Conservation (phyloP, 371 early-diverging fungal species). For the Actinomortierella ambigua region DNA sequence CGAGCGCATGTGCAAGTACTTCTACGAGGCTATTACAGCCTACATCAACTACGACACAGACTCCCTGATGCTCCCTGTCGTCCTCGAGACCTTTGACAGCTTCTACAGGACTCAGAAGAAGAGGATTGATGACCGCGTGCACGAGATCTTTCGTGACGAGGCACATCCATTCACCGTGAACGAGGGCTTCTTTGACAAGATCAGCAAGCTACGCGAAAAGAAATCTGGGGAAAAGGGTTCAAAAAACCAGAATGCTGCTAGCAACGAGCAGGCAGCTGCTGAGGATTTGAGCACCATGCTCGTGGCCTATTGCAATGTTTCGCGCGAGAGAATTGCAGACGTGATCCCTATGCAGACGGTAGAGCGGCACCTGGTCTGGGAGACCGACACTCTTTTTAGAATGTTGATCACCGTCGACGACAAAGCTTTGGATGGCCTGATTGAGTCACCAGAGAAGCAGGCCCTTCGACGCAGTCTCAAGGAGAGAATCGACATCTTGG, state of each 20-base stretch:
- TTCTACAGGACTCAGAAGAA: too few relatives aligned
- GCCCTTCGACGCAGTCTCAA: too few relatives aligned
- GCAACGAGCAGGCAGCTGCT: too few relatives aligned
- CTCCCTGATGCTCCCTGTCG: background rate
- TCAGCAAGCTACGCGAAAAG: background rate
- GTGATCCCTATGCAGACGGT: background rate
- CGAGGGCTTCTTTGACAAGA: background rate
- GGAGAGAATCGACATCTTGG: too few relatives aligned
- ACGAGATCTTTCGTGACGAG: background rate
- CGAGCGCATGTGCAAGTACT: conserved; percentile 14
- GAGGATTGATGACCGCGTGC: background rate
- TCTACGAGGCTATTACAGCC: conserved; percentile 19
- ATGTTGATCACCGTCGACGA: background rate
- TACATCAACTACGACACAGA: conserved; percentile 11
- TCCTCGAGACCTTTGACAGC: too few relatives aligned
- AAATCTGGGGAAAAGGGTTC: too few relatives aligned
- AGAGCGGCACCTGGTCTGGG: background rate
- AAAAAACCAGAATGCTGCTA: too few relatives aligned
- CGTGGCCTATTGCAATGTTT: background rate
- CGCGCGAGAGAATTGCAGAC: background rate
- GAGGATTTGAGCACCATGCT: background rate
- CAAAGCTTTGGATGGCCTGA: too few relatives aligned
- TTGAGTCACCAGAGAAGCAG: too few relatives aligned
- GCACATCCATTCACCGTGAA: background rate
- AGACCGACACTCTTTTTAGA: background rate